Evolutionary conservation across 2,329 filamentous ascomycete species (phyloP).

Genomic region (Colletotrichum sidae): DNA sequence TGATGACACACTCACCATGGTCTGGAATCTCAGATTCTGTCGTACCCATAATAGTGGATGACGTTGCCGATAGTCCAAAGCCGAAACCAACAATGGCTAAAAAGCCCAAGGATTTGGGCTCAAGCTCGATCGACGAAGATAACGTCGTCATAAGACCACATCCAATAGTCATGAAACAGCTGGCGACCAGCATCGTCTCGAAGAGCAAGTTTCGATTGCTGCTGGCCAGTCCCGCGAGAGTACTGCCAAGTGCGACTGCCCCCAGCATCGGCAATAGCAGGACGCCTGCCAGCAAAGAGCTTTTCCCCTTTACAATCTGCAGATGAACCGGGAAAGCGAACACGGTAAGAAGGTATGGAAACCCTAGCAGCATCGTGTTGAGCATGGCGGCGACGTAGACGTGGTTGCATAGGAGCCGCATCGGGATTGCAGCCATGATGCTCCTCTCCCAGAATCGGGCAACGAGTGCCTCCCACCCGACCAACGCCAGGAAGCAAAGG

Average conservation of each 20-base stretch:
- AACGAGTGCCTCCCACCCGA: constrained; percentile 53
- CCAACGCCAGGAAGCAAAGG: constrained; percentile 49
- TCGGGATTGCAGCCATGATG: constrained; percentile 58
- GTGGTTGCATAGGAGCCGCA: constrained; percentile 59
- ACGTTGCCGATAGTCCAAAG: constrained; percentile 61
- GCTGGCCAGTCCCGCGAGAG: constrained; percentile 56
- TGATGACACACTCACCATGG: constrained; percentile 53
- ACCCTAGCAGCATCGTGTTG: constrained; percentile 62
- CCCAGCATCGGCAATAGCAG: constrained; percentile 66
- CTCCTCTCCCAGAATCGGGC: constrained; percentile 46
- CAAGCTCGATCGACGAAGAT: constrained; percentile 44
- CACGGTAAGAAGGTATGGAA: constrained; percentile 60
- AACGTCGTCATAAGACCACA: constrained; percentile 58
- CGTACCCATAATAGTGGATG: constrained; percentile 58
- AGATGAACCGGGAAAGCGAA: constrained; percentile 62
- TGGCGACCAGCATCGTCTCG: constrained; percentile 57
- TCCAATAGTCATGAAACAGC: constrained; percentile 57
- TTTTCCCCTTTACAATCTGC: constrained; percentile 62
- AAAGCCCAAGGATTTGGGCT: constrained; percentile 61
- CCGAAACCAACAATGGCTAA: constrained; percentile 64
- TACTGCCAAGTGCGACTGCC: constrained; percentile 58
- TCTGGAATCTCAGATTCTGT: constrained; percentile 57
- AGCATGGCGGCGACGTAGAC: constrained; percentile 56
- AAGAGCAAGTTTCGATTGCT: constrained; percentile 53
- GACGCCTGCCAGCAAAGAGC: constrained; percentile 58